Evolutionary conservation across 1,284 basidiomycete species (phyloP).

Genomic region (Cryptococcus sp.): DNA sequence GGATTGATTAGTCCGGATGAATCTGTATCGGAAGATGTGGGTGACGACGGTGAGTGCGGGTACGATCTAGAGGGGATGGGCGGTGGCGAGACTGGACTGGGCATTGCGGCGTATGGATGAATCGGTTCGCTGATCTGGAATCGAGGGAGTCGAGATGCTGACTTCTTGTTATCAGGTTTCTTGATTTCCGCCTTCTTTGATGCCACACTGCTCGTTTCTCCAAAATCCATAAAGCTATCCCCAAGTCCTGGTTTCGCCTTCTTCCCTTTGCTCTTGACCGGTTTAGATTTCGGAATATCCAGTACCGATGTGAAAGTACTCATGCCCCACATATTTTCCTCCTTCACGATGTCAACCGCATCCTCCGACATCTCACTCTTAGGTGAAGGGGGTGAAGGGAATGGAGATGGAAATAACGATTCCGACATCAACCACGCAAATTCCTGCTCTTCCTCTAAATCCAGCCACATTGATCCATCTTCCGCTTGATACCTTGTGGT

Average conservation of each 20-base stretch:
- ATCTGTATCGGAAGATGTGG: neutral
- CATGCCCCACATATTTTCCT: conserved; percentile 23
- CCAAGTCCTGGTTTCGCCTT: neutral
- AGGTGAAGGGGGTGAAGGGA: neutral
- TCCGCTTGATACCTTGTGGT: conserved; percentile 17
- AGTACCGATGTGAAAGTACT: conserved; percentile 24
- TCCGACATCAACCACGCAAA: conserved; percentile 38
- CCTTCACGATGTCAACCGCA: conserved; percentile 1
- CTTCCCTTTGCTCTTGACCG: neutral
- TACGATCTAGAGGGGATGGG: neutral
- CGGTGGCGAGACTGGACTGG: too few species aligned
- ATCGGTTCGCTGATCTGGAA: neutral
- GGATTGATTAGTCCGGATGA: neutral
- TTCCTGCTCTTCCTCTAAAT: conserved; percentile 39
- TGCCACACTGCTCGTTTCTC: neutral
- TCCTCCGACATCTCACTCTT: neutral
- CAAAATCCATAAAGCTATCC: conserved; percentile 2
- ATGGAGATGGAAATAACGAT: conserved; percentile 1
- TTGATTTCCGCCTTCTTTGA: neutral
- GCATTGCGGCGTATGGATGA: neutral
- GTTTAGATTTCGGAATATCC: neutral
- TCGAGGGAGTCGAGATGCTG: neutral
- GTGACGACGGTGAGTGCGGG: neutral
- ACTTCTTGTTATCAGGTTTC: neutral
- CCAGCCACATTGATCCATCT: conserved; percentile 35